These are phyloP conservation scores for Actinomucor elegans DNA, from an alignment of 371 early-diverging fungal species.

Conservation along the genomic window DNA sequence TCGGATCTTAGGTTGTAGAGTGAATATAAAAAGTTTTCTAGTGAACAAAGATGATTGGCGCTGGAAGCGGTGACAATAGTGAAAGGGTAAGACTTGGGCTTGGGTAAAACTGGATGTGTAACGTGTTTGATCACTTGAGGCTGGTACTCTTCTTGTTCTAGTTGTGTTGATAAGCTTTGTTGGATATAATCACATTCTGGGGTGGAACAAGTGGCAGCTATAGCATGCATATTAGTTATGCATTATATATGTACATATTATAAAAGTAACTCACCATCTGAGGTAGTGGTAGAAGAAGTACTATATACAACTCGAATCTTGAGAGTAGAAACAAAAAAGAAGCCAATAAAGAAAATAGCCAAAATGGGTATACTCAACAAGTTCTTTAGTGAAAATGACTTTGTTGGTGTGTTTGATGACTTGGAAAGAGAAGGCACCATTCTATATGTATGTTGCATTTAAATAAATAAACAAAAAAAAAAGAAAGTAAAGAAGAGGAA, in stretches of 20 bases:
- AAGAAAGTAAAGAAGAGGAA: conserved; percentile 1
- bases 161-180: no score
- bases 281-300: conserved; percentile 1
- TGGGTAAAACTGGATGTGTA: conserved; percentile 5
- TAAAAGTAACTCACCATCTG: no score
- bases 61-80: conserved; percentile 61
- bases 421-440: conserved; percentile 8
- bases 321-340: conserved; percentile 23
- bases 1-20: conserved; percentile 31
- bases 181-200: background rate
- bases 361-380: conserved; percentile 10
- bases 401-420: background rate
- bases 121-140: conserved; percentile 6
- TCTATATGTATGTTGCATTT: background rate
- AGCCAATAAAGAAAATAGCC: conserved; percentile 10
- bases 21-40: conserved; percentile 54
- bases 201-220: background rate
- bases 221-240: no score
- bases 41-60: conserved; percentile 56
- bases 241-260: no score
- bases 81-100: conserved; percentile 22
- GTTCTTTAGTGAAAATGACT: conserved; percentile 1
- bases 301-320: conserved; percentile 21
- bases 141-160: background rate
- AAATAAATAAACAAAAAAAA: background rate